Conservation (phyloP, 148 eudicot genomes). For the Rhododendron ovatum region DNA sequence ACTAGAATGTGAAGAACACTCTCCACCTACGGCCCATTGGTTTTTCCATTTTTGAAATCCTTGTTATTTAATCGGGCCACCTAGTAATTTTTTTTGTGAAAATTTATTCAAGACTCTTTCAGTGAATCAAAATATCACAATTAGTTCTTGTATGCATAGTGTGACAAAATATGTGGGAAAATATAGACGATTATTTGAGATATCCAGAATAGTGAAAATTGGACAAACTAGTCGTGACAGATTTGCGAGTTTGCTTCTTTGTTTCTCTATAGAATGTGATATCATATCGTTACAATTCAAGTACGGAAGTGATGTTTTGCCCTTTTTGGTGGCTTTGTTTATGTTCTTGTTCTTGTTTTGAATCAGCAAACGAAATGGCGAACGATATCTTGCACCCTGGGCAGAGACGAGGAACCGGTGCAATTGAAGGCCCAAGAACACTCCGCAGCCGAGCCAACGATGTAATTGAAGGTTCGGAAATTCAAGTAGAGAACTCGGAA, state of each 20-base stretch:
- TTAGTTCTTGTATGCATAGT: background rate
- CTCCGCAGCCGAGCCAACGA: slow-evolving; percentile 13
- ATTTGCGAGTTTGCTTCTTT: background rate
- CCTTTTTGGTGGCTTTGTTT: background rate
- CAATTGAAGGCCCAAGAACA: slow-evolving; percentile 41
- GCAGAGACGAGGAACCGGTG: slow-evolving; percentile 20
- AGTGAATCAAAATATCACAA: background rate
- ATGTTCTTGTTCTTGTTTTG: background rate
- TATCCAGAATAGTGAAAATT: background rate
- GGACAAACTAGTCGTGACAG: background rate
- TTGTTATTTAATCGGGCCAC: background rate
- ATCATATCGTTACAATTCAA: background rate
- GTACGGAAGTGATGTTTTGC: background rate
- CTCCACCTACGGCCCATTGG: background rate
- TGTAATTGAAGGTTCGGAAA: slow-evolving; percentile 43
- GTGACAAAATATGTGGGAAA: background rate
- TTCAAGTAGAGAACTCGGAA: slow-evolving; percentile 27
- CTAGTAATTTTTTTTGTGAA: background rate
- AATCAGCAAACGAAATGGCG: slow-evolving; percentile 37
- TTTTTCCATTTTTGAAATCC: background rate
- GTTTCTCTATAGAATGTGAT: background rate
- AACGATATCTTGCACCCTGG: slow-evolving; percentile 35
- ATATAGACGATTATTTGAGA: background rate
- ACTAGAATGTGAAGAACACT: background rate
- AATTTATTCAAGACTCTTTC: background rate